Percentiles rank a stretch among this genome's conserved stretches.
Conservation (phyloP, 2,329 filamentous ascomycete species). For the Cercospora sojina region DNA sequence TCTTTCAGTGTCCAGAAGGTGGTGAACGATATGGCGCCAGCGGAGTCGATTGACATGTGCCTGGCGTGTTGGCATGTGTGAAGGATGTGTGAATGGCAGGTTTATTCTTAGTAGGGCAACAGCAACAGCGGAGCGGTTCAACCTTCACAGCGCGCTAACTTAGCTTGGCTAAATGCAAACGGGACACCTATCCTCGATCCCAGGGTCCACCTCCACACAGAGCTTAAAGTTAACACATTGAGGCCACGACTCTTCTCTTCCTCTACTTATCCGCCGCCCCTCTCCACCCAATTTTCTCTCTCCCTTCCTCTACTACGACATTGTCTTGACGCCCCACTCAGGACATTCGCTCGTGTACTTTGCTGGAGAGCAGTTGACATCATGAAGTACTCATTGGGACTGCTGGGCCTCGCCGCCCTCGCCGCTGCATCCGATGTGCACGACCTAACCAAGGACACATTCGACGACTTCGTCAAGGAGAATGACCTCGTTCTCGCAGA, state of each 20-base stretch:
- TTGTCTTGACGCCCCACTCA: background rate
- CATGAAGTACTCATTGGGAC: constrained; percentile 39
- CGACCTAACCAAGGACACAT: constrained; percentile 81
- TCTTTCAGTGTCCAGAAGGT: background rate
- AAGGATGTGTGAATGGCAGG: background rate
- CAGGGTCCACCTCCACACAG: background rate
- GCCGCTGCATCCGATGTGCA: constrained; percentile 65
- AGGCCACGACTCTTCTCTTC: constrained; percentile 3
- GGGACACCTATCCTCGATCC: constrained; percentile 1
- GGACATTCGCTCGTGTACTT: background rate
- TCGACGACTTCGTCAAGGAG: constrained; percentile 78
- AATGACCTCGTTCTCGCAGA: constrained; percentile 91
- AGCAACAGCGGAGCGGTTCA: constrained; percentile 1
- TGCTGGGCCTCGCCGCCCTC: constrained; percentile 57
- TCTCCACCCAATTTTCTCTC: background rate
- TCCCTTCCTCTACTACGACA: background rate
- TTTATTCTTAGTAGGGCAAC: constrained; percentile 1
- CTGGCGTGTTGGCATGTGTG: background rate
- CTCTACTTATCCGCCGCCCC: background rate
- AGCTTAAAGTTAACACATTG: constrained; percentile 1
- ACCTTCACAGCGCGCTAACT: background rate
- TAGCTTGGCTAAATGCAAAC: background rate
- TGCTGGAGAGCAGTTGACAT: constrained; percentile 5
- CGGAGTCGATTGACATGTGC: background rate
- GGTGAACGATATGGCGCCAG: background rate